Base-by-base conservation (phyloP, 495 filamentous ascomycete species). In the Hapsidospora chrysogenum region DNA sequence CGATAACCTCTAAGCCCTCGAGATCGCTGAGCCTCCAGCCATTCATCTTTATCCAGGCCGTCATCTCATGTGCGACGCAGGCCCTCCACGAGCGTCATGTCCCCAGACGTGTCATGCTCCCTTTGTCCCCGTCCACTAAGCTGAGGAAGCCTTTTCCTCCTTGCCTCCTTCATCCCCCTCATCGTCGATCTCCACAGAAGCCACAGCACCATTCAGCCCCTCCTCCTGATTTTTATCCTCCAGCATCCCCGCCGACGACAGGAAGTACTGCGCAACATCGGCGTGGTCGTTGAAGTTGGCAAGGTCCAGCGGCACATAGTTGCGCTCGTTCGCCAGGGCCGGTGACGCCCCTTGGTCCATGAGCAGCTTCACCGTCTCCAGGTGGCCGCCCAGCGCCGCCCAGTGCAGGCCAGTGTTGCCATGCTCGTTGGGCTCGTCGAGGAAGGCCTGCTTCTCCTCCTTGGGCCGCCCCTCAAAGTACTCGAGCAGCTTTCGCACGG, bases 381-480 rank as follows among this genome's bases (percentile, higher is more conserved):
- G 54, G 46, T 93, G 84, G 10, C 87, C 86, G 41, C 89, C 87
- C 38, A 92, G 59, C 1, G 84, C 76, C 0, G 86, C 87, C 83
- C 84, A 95, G 60, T 95, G 86, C 35, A 96, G 56, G 1, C 84
- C 65, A 9, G 87, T 94, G 58, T 94, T 94, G 18, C 84, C 86
- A 17, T 76, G 72, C 38, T 69, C 51, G 42, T 96, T 95, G 49
- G 67, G 56, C 52, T 66, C 38, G 56, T 89, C 77, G 9, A 93
- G 39, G 22, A 77, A 64, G 0, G 57, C 42, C 22, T 52, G 50
- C 31, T 56, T 58, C 38, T 52, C 42, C 14, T 47, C 34, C 22
- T 46, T 47, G 4, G 44, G 35, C 9, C 35, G 35, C 17, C 38
- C 46, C 35, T 56, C 40, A 26, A 63, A 58, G 33, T 57, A 42